Evolutionary conservation across 176 grass and related monocot genomes (phyloP), one percentile per base, ranked within the genome.

Genomic region (Zoysia pacifica): DNA sequence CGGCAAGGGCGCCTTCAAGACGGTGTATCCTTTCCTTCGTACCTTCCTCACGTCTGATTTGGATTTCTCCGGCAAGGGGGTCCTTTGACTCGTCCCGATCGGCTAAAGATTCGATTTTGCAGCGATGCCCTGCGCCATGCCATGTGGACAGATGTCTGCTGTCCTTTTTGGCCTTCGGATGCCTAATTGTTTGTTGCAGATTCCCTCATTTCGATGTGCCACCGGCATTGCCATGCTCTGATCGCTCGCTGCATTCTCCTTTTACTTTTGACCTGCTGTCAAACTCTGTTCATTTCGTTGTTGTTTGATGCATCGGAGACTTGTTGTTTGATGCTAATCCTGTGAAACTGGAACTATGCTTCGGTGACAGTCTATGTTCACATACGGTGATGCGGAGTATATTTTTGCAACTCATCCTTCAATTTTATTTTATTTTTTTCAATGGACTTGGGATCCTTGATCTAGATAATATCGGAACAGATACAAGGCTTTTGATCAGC

Each of bases 401-500:
- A 49, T 12, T 6, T 70, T 58, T 51, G 2, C 7, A 70, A 64
- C 11, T 62, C 46, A 41, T 47, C 1, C 41, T 41, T 69, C 55
- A 66, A 0, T 28, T 75, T n/a, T 46, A 65, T 56, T 41, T 69
- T 48, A 66, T 0, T 28, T 75, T n/a, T 46, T 70, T 56, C 10
- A 45, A 50, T 54, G 54, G 1, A 50, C 5, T 82, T 89, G 86
- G 74, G 41, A 70, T 89, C 83, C 92, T 87, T 91, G 64, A 94
- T 83, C 69, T 67, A 68, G 45, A 77, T 35, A 68, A 7, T 82
- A 50, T 63, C 6, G 74, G 10, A 18, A 72, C 74, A 94, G 89
- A 15, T 94, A 91, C 65, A 91, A 94, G 60, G 89, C 89, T 68
- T 94, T 94, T 72, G 92, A 94, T 91, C 89, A 94, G 62, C 75